Conservation (phyloP, 2,329 filamentous ascomycete species). For the Ophiostoma tasmaniense region DNA sequence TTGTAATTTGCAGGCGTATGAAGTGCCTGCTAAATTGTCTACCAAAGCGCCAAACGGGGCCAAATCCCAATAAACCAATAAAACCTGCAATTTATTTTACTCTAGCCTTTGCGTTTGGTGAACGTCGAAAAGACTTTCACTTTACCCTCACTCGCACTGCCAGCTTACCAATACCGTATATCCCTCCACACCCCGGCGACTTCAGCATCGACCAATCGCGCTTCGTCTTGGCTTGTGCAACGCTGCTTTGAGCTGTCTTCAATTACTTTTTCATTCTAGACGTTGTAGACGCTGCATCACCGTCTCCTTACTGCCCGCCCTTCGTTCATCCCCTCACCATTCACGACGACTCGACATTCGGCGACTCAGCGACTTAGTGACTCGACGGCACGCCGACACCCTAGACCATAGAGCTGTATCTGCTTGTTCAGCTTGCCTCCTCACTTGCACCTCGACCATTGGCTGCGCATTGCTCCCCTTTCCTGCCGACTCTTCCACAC, state of each 20-base stretch:
- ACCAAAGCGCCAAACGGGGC: not conserved
- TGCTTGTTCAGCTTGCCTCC: not conserved
- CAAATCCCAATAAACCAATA: not conserved
- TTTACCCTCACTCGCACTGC: not conserved
- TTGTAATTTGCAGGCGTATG: not conserved
- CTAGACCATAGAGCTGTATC: not conserved
- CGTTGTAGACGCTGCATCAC: not conserved
- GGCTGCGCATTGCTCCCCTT: not conserved
- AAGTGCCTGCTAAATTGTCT: not conserved
- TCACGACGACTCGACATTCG: not conserved
- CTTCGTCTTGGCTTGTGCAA: not conserved
- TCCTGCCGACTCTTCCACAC: not conserved
- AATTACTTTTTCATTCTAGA: not conserved
- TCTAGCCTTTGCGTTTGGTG: not conserved
- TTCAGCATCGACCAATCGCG: not conserved
- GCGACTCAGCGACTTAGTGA: not conserved
- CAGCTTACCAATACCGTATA: not conserved
- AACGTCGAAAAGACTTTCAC: constrained; percentile 6
- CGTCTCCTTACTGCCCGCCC: not conserved
- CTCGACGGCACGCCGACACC: not conserved
- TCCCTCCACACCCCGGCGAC: not conserved
- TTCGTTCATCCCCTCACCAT: not conserved
- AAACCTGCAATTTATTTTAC: not conserved
- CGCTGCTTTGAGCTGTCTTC: not conserved
- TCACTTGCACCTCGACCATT: not conserved